A percentile compares a stretch with the other conserved stretches of the same genome.
Evolutionary conservation across 2,329 filamentous ascomycete species (phyloP).

Genomic region (Mycogone perniciosa): DNA sequence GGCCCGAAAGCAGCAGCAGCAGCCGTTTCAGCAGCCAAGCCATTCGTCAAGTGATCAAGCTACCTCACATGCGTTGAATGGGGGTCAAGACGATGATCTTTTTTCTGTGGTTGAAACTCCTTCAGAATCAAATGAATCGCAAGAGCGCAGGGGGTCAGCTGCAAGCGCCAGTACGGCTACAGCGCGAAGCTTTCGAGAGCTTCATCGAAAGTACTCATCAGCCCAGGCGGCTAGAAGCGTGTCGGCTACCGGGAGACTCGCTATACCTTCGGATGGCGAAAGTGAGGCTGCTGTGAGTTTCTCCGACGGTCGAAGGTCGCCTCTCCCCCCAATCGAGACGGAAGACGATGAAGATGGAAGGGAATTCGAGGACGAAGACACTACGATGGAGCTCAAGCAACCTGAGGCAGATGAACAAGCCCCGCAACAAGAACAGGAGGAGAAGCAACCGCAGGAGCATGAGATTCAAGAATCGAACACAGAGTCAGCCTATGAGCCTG

Average conservation of each 20-base stretch:
- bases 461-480: constrained; percentile 24
- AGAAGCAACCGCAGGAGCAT: constrained; percentile 9
- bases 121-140: constrained; percentile 35
- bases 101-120: constrained; percentile 43
- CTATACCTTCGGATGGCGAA: constrained; percentile 50
- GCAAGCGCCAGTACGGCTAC: constrained; percentile 63
- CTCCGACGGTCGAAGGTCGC: constrained; percentile 52
- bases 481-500: constrained; percentile 23
- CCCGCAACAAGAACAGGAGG: constrained; percentile 20
- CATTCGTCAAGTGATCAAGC: constrained; percentile 23
- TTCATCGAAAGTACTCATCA: constrained; percentile 54
- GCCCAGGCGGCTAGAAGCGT: constrained; percentile 41
- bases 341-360: constrained; percentile 17
- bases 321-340: constrained; percentile 46
- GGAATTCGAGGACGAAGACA: constrained; percentile 6
- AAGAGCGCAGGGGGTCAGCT: constrained; percentile 52
- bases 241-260: constrained; percentile 35
- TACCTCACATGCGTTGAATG: constrained; percentile 30
- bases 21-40: constrained; percentile 17
- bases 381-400: constrained; percentile 3
- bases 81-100: constrained; percentile 43
- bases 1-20: constrained; percentile 49
- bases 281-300: constrained; percentile 55
- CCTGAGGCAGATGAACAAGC: constrained; percentile 16
- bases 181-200: constrained; percentile 56